phyloP scores from a whole-genome alignment of 805 yeast species.

The Ogataea degrootiae region DNA sequence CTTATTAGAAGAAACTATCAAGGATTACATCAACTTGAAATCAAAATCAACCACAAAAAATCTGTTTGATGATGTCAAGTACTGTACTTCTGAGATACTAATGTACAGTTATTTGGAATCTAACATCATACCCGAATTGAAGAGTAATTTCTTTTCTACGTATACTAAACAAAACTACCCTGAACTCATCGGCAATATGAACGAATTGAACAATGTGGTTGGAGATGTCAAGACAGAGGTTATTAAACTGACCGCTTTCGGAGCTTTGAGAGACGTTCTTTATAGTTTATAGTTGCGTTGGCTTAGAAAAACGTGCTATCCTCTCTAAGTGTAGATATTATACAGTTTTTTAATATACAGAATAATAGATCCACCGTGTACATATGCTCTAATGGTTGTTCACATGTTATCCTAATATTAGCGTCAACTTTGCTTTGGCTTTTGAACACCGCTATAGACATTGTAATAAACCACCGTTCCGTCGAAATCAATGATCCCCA shows the following conservation, averaged over 20 bases:
- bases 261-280: no score
- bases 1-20: slow-evolving; percentile 16
- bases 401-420: neutral
- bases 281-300: no score
- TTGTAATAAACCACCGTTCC: slow-evolving; percentile 70
- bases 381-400: neutral
- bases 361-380: no score
- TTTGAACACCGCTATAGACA: slow-evolving; percentile 59
- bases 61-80: slow-evolving; percentile 15
- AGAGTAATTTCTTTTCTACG: slow-evolving; percentile 36
- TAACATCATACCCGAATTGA: slow-evolving; percentile 28
- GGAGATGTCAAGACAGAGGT: no score
- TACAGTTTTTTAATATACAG: no score
- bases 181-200: slow-evolving; percentile 14
- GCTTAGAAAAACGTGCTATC: no score
- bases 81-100: slow-evolving; percentile 32
- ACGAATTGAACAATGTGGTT: neutral
- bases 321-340: no score
- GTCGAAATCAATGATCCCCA: slow-evolving; percentile 58
- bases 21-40: slow-evolving; percentile 3
- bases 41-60: neutral
- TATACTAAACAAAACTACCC: slow-evolving; percentile 32
- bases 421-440: slow-evolving; percentile 39
- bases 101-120: slow-evolving; percentile 35
- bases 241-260: no score